Evolutionary conservation across 345 rosid species (phyloP).

Genomic region (Gossypium anomalum): DNA sequence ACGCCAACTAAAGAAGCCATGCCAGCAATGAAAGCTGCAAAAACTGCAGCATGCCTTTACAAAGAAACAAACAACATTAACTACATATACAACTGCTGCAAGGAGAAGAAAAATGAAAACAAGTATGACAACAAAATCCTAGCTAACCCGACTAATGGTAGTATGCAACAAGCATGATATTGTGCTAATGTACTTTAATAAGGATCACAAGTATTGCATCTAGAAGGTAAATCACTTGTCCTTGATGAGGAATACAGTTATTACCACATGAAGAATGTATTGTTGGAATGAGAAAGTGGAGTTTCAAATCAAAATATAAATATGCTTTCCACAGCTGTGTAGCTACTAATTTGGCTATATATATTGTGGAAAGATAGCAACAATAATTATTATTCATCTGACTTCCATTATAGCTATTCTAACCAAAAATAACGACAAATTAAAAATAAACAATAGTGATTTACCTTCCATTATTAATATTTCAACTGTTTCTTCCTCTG

Average conservation of each 20-base stretch:
- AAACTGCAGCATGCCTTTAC: constrained; percentile 74
- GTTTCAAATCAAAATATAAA: neutral
- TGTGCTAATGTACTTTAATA: neutral
- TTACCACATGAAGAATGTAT: neutral
- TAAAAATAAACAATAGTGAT: too few relatives aligned
- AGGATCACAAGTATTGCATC: neutral
- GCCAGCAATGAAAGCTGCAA: constrained; percentile 92
- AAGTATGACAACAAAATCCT: neutral
- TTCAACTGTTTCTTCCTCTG: neutral
- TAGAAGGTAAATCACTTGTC: neutral
- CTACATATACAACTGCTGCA: neutral
- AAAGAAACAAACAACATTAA: constrained; percentile 16
- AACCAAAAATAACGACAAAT: too few relatives aligned
- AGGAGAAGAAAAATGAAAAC: neutral
- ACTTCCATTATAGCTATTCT: neutral
- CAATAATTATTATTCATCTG: neutral
- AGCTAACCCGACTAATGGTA: neutral
- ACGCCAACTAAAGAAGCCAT: constrained; percentile 77
- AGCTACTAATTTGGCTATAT: neutral
- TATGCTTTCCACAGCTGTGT: neutral
- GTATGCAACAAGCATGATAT: neutral
- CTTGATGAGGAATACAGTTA: constrained; percentile 4
- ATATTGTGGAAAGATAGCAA: neutral
- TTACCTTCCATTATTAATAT: neutral
- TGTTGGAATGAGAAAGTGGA: neutral